These are phyloP conservation scores for Capsicum baccatum DNA, from an alignment of 257 asterid genomes.

Conservation along the genomic window DNA sequence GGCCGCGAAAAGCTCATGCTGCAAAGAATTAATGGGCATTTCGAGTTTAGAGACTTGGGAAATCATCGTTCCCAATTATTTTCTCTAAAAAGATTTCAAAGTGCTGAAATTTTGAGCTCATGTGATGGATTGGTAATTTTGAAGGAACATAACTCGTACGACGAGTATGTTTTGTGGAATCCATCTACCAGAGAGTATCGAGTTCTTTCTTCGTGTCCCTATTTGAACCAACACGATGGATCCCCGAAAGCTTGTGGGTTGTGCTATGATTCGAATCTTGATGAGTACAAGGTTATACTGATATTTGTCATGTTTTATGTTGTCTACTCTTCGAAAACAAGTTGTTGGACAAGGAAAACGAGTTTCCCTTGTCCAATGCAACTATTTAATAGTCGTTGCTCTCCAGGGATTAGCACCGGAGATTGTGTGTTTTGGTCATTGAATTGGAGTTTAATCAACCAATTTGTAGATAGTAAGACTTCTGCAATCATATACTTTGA, in stretches of 20 bases:
- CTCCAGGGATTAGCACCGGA: neutral
- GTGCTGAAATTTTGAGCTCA: neutral
- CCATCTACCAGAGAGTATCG: neutral
- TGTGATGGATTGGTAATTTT: neutral
- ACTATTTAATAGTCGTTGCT: neutral
- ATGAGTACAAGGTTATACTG: neutral
- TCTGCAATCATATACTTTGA: neutral
- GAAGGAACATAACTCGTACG: neutral
- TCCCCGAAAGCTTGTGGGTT: neutral
- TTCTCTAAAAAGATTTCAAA: neutral
- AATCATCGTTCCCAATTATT: neutral
- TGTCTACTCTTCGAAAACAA: neutral
- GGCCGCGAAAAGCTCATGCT: neutral
- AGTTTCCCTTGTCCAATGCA: neutral
- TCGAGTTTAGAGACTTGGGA: neutral
- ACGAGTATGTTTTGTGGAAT: conserved; percentile 6
- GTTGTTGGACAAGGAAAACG: conserved; percentile 13
- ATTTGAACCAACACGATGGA: neutral
- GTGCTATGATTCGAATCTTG: neutral
- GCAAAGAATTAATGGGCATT: neutral
- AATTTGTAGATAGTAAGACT: neutral
- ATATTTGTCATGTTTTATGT: neutral
- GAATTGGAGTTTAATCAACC: neutral
- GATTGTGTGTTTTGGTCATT: conserved; percentile 3
- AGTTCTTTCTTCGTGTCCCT: neutral